phyloP scores from a whole-genome alignment of 1,284 basidiomycete genomes.

The Fomitopsis pinicola region DNA sequence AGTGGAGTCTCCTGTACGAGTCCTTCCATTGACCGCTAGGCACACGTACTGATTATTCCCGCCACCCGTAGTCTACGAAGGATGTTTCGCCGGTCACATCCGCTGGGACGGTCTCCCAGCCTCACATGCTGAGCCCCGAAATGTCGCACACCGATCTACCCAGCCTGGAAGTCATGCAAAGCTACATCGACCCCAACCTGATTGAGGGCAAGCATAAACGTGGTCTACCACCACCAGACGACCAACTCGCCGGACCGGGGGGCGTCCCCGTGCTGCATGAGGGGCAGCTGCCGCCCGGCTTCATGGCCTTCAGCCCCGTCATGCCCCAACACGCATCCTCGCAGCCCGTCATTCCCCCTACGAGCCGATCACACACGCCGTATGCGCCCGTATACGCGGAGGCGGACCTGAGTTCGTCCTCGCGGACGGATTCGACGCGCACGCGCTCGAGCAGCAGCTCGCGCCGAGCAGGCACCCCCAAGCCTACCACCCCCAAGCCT shows the following conservation, averaged over 20 bases:
- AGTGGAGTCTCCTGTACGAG: conserved; percentile 18
- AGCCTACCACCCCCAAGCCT: not conserved
- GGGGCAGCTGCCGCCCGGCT: conserved; percentile 13
- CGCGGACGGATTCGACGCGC: not conserved
- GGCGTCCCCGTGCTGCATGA: conserved; percentile 6
- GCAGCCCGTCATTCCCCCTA: not conserved
- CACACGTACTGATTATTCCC: not conserved
- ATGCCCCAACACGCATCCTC: not conserved
- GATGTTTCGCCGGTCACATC: conserved; percentile 10
- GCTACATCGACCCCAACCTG: conserved; percentile 1
- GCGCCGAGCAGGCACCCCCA: not conserved
- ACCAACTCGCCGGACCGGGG: conserved; percentile 5
- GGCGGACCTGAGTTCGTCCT: not conserved
- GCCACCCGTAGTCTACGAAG: conserved; percentile 9
- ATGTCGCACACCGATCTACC: conserved; percentile 8
- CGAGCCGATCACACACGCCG: not conserved
- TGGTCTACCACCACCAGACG: conserved; percentile 9
- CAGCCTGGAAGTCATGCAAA: conserved; percentile 12
- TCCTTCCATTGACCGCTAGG: no score
- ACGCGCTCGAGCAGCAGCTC: not conserved
- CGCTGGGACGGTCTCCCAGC: conserved; percentile 9
- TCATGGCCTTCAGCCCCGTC: conserved; percentile 10
- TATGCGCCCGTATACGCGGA: not conserved
- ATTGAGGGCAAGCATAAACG: conserved; percentile 2
- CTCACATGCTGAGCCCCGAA: conserved; percentile 19